Evolutionary conservation across 1,284 basidiomycete genomes (phyloP).

Genomic region (Cutaneotrichosporon daszewskae): DNA sequence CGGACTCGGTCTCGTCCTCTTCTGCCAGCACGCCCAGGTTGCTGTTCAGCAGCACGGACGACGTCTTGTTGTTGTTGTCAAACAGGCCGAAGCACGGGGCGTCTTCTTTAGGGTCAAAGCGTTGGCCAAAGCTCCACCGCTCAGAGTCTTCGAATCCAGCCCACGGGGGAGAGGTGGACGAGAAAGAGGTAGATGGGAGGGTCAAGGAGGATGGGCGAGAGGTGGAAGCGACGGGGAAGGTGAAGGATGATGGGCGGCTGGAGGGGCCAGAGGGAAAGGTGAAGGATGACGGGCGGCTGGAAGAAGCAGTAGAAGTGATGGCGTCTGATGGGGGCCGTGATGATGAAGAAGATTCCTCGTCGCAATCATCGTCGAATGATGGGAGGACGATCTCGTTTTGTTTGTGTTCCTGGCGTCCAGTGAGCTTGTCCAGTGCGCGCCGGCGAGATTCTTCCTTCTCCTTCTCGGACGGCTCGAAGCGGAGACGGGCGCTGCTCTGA

Average conservation of each 20-base stretch:
- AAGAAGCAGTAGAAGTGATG: constrained; percentile 22
- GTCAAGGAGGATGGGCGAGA: background rate
- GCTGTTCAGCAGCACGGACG: constrained; percentile 18
- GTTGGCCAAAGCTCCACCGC: constrained; percentile 15
- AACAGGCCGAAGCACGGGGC: constrained; percentile 25
- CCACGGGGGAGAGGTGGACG: constrained; percentile 18
- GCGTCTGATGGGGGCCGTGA: constrained; percentile 32
- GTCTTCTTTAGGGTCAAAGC: constrained; percentile 26
- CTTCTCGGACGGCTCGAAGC: constrained; percentile 44
- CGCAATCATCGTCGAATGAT: constrained; percentile 40
- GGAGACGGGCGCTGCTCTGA: constrained; percentile 21
- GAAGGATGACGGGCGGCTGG: constrained; percentile 29
- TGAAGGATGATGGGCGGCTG: constrained; percentile 8
- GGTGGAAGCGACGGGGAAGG: background rate
- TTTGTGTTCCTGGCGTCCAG: constrained; percentile 19
- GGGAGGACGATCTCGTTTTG: constrained; percentile 34
- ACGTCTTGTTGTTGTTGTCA: constrained; percentile 9
- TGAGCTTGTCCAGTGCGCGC: constrained; percentile 41
- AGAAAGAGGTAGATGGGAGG: background rate
- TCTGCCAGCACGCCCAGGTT: constrained; percentile 29
- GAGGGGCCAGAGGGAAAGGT: constrained; percentile 14
- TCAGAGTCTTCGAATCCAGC: constrained; percentile 15
- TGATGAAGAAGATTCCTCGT: constrained; percentile 20
- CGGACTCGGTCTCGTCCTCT: constrained; percentile 42
- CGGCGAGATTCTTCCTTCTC: constrained; percentile 39